phyloP scores from a whole-genome alignment of 495 filamentous ascomycete genomes.

The Hapsidospora chrysogenum region DNA sequence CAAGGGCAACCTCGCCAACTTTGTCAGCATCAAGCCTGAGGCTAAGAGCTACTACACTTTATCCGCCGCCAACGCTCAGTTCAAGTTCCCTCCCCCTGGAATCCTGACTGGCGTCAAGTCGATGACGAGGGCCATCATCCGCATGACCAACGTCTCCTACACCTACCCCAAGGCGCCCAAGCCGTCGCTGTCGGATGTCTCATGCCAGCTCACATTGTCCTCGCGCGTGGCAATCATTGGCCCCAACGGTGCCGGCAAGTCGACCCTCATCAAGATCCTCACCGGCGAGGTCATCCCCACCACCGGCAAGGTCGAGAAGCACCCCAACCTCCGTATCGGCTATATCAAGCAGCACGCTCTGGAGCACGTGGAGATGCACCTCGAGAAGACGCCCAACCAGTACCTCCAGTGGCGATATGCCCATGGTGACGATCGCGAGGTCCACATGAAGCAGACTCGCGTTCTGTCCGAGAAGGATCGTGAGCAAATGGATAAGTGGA shows the following conservation, averaged over 20 bases:
- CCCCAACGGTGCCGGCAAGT: conserved; percentile 95
- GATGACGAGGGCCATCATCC: conserved; percentile 77
- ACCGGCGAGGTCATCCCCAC: conserved; percentile 92
- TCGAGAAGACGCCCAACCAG: conserved; percentile 97
- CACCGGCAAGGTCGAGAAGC: conserved; percentile 83
- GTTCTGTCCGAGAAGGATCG: conserved; percentile 71
- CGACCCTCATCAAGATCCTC: conserved; percentile 90
- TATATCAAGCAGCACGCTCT: conserved; percentile 99
- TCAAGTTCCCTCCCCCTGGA: conserved; percentile 94
- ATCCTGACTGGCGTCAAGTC: conserved; percentile 94
- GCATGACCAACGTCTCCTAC: conserved; percentile 83
- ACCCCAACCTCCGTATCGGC: conserved; percentile 95
- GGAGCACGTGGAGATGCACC: conserved; percentile 98
- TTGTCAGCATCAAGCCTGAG: conserved; percentile 88
- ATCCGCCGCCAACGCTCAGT: conserved; percentile 73
- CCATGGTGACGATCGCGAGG: conserved; percentile 91
- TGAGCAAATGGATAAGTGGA: conserved; percentile 73
- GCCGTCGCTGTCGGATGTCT: conserved; percentile 77
- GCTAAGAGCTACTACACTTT: conserved; percentile 98
- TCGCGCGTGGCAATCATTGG: conserved; percentile 93
- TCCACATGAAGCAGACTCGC: conserved; percentile 93
- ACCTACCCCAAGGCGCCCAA: conserved; percentile 77
- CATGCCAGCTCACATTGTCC: conserved; percentile 69
- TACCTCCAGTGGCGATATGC: conserved; percentile 98
- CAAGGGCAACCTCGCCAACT: conserved; percentile 83